Percentiles rank a stretch among this genome's conserved stretches.
Conservation (phyloP, 352 stramenopile genomes). For the Globisporangium recalcitrans region DNA sequence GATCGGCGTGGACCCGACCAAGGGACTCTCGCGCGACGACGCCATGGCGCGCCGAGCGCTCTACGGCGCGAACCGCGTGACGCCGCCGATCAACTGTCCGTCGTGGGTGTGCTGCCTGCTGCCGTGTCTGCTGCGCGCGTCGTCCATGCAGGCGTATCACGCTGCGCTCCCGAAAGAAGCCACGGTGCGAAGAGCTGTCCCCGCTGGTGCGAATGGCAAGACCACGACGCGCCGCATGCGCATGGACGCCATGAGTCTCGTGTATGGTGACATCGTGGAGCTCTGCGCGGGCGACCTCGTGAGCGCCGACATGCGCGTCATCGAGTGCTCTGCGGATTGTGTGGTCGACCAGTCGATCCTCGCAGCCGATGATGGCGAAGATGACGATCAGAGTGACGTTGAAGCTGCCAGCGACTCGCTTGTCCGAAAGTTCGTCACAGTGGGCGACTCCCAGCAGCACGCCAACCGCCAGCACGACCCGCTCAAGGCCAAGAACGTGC, state of each 20-base stretch:
- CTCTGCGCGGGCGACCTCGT: conserved; percentile 86
- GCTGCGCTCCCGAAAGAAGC: conserved; percentile 83
- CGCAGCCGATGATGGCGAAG: conserved; percentile 25
- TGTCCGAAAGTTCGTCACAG: conserved; percentile 34
- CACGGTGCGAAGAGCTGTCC: conserved; percentile 66
- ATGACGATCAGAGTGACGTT: conserved; percentile 21
- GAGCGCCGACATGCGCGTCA: conserved; percentile 82
- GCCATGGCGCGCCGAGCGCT: conserved; percentile 59
- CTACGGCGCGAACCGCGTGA: conserved; percentile 87
- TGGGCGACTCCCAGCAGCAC: background rate
- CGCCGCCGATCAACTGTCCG: conserved; percentile 89
- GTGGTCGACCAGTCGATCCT: conserved; percentile 59
- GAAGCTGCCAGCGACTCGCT: conserved; percentile 18
- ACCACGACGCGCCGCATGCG: conserved; percentile 64
- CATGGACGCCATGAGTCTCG: conserved; percentile 89
- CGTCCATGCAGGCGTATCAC: conserved; percentile 89
- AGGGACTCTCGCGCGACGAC: conserved; percentile 65
- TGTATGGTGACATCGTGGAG: conserved; percentile 91
- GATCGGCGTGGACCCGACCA: conserved; percentile 45
- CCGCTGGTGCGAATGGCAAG: conserved; percentile 13
- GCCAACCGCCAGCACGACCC: conserved; percentile 7
- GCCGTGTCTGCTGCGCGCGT: conserved; percentile 89
- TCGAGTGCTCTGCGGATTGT: conserved; percentile 77
- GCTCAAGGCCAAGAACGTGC: conserved; percentile 54
- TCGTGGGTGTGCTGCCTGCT: conserved; percentile 93